phyloP scores from a whole-genome alignment of 2,329 filamentous ascomycete species.

The Colletotrichum neosansevieriae region DNA sequence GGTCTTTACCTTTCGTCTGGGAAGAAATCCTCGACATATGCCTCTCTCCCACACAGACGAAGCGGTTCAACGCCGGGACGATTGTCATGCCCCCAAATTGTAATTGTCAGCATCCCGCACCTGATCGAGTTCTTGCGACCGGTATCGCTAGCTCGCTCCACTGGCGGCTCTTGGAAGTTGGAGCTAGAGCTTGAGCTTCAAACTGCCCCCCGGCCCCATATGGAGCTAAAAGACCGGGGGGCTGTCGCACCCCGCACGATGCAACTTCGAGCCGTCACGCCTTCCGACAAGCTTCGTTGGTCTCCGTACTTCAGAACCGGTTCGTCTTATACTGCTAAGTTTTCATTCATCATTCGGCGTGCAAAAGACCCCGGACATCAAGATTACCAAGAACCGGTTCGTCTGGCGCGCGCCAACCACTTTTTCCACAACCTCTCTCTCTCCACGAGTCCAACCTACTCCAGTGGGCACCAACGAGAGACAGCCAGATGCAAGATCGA shows the following conservation, averaged over 20 bases:
- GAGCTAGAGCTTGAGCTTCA: slow-evolving; percentile 19
- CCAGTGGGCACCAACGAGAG: slow-evolving; percentile 37
- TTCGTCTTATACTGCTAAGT: too few species aligned
- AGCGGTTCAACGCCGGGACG: slow-evolving; percentile 19
- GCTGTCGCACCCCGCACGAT: slow-evolving; percentile 35
- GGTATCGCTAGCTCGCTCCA: slow-evolving; percentile 30
- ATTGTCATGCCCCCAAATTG: slow-evolving; percentile 10
- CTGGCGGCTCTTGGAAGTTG: slow-evolving; percentile 31
- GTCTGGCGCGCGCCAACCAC: slow-evolving; percentile 27
- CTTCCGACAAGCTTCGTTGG: slow-evolving; percentile 39
- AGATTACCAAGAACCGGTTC: slow-evolving; percentile 22
- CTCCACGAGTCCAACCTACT: slow-evolving; percentile 23
- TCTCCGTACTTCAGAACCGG: slow-evolving; percentile 33
- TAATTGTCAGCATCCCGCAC: slow-evolving; percentile 20
- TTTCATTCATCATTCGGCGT: too few species aligned
- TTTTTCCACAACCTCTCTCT: slow-evolving; percentile 8
- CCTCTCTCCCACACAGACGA: neutral
- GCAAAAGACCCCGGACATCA: too few species aligned
- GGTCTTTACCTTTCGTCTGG: slow-evolving; percentile 7
- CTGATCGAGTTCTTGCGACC: slow-evolving; percentile 8
- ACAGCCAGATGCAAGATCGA: slow-evolving; percentile 33
- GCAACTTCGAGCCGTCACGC: slow-evolving; percentile 31
- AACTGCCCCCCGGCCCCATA: slow-evolving; percentile 31
- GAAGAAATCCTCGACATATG: neutral
- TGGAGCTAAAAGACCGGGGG: slow-evolving; percentile 33